Conservation (phyloP, 345 rosid species). For the Eucalyptus marginata region DNA sequence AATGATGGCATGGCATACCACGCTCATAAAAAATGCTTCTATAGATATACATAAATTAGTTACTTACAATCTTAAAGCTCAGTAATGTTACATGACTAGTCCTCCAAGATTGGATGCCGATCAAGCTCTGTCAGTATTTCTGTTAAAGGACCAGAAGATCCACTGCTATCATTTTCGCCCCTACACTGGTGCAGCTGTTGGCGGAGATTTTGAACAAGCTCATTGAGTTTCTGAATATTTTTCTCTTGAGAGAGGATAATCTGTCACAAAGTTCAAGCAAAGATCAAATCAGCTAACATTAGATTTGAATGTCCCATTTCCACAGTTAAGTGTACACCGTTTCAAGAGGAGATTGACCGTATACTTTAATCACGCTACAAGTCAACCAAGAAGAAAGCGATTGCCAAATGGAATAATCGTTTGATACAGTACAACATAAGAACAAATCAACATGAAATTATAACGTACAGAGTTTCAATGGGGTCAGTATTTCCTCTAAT, state of each 20-base stretch:
- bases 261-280: constrained; percentile 13
- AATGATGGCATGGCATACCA: background rate
- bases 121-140: constrained; percentile 39
- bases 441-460: background rate
- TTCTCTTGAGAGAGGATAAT: constrained; percentile 67
- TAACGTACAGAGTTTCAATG: background rate
- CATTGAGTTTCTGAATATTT: constrained; percentile 56
- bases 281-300: background rate
- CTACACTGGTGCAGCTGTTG: constrained; percentile 45
- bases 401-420: background rate
- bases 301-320: background rate
- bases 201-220: constrained; percentile 35
- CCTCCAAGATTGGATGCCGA: constrained; percentile 26
- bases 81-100: constrained; percentile 1
- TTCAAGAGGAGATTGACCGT: background rate
- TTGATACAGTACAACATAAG: background rate
- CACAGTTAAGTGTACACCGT: background rate
- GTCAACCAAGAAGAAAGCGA: background rate
- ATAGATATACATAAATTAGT: background rate
- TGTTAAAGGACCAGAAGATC: constrained; percentile 14
- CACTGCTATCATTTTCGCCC: constrained; percentile 21
- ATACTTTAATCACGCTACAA: background rate
- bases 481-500: background rate
- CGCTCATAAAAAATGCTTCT: background rate
- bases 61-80: background rate